Base-by-base conservation (phyloP, 108 stramenopile species). In the Fragilariopsis cylindrus region DNA sequence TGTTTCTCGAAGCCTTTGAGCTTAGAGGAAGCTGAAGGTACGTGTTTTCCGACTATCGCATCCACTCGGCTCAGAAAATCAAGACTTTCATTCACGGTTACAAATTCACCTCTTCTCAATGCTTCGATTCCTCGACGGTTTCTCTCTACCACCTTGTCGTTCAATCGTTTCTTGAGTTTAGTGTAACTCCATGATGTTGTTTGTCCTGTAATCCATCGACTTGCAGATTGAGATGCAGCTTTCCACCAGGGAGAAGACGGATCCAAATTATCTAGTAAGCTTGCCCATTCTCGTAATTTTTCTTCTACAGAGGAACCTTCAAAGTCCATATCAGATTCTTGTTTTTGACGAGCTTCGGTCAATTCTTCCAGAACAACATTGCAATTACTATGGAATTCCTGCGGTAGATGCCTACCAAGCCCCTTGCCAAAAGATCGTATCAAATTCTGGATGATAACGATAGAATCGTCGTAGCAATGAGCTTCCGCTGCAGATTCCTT, bases 381-480 rank as follows among this genome's bases (percentile, higher is more conserved):
- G 68, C 47, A 50, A 7, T 69, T 49, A 50, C 1, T 15, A 11
- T 53, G 11, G 52, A 48, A 15, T 30, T 12, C 46, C 4, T 60
- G 18, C 8, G 42, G 30, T 6, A 77, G 47, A 72, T 76, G 74
- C 47, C 44, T 50, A 39, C 53, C 6, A 13, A 81, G 49, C 15
- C 80, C 80, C 7, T 4, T 41, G 4, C 54, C 48, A 41, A 81
- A 12, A 44, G 47, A 41, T 12, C 54, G 49, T 6, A 70, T 18
- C 55, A 81, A 52, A 7, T 46, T 21, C 4, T 47, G 44, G 4
- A 81, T 15, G 5, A 55, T 0, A 4, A 30, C 16, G 4, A 85
- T 78, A 4, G 70, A 63, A 73, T 88, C 85, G 60, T 83, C 82
- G 71, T 64, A 81, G 50, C 82, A 81, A 18, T 44, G 39, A 43